phyloP scores from a whole-genome alignment of 768 basidiomycete species.

The Phylloporus rhodoxanthus region DNA sequence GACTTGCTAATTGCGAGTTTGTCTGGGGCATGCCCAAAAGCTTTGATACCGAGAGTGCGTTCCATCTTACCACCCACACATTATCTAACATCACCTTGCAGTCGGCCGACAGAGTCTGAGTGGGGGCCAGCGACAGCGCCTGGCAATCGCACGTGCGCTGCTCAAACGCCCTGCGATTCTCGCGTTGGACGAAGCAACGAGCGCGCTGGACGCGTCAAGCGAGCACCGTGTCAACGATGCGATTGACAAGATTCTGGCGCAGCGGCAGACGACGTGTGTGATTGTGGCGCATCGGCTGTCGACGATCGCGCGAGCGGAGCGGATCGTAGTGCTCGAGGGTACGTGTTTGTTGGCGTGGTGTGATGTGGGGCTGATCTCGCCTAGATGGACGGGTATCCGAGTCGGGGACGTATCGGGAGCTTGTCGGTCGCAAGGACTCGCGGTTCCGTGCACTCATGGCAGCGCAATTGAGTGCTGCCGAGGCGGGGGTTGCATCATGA shows the following conservation, averaged over 20 bases:
- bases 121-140: constrained; percentile 75
- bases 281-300: constrained; percentile 88
- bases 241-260: constrained; percentile 78
- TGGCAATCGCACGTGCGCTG: constrained; percentile 82
- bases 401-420: constrained; percentile 71
- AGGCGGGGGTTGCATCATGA: constrained; percentile 11
- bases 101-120: constrained; percentile 28
- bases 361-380: neutral
- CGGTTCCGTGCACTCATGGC: constrained; percentile 87
- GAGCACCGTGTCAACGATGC: constrained; percentile 84
- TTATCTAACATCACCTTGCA: neutral
- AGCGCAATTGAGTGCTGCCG: constrained; percentile 65
- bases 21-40: constrained; percentile 92
- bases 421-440: constrained; percentile 67
- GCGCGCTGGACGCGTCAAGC: constrained; percentile 82
- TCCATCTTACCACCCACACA: constrained; percentile 29
- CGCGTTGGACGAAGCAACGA: constrained; percentile 86
- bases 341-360: constrained; percentile 2
- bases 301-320: constrained; percentile 84
- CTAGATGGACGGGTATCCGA: constrained; percentile 75
- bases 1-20: constrained; percentile 93
- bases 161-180: constrained; percentile 85
- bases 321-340: constrained; percentile 88
- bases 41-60: constrained; percentile 86
- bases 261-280: constrained; percentile 76